Base-by-base conservation (phyloP, 2,329 filamentous ascomycete genomes). In the Colletotrichum orbiculare region DNA sequence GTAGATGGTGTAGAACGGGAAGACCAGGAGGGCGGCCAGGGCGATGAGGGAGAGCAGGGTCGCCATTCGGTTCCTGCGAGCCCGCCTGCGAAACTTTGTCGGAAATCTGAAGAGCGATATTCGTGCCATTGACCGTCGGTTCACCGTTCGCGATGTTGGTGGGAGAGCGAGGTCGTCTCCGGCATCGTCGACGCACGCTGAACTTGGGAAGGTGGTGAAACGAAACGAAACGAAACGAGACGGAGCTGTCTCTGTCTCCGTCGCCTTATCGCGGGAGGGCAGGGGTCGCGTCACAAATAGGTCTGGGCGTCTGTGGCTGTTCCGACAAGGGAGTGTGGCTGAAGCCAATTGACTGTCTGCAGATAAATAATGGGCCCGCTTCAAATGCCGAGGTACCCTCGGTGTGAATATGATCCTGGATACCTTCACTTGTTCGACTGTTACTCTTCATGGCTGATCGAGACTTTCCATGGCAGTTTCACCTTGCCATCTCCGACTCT, bases 1-100 rank as follows among this genome's bases (percentile, higher is more conserved):
- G 80, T 93, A 96, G 69, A 90, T 74, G 17, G 81, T 73, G 68
- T 78, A 79, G 69, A 79, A 69, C 33, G 79, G 79, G 13, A 79
- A 66, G 43, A 78, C 9, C 47, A 82, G 68, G 48, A 81, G 70
- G 66, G 76, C 46, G 60, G 71, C 68, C 49, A 82, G 73, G 52
- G 73, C 60, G 66, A 75, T 64, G 58, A 87, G 77, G 34, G 75
- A 69, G 62, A 82, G 69, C 46, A 87, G 80, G 50, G 83, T 87
- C 45, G 82, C 80, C 84, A 88, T 86, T 71, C 86, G 82, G 73
- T 84, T 85, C 61, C 85, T 84, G 67, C 86, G 82, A 64, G 84
- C 85, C 70, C 83, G 84, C 66, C 85, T 85, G 73, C 84, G 83
- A 71, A 87, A 80, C 77, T 83, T 84, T 68, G 81, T 82, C 66